phyloP scores from a whole-genome alignment of 75 land plant genomes.

The Pinus tabuliformis region DNA sequence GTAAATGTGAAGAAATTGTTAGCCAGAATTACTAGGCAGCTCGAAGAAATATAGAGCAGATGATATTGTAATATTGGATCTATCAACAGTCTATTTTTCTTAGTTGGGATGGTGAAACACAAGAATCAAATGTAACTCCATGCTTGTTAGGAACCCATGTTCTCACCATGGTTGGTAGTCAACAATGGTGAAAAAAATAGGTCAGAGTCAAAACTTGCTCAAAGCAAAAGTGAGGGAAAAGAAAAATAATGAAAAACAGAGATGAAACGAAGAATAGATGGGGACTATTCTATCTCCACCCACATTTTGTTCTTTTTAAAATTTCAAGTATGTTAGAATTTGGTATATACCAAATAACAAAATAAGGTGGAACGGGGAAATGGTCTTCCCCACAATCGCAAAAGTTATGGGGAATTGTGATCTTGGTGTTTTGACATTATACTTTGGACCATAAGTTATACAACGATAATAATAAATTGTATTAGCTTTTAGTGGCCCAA shows the following conservation, averaged over 20 bases:
- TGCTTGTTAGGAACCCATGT: too few species aligned
- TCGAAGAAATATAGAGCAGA: neutral
- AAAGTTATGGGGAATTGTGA: conserved; percentile 31
- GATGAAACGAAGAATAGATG: neutral
- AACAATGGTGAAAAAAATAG: neutral
- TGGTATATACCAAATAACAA: too few species aligned
- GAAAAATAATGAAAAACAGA: neutral
- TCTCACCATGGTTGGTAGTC: too few species aligned
- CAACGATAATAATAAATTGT: conserved; percentile 36
- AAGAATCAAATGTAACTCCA: too few species aligned
- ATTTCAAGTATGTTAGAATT: too few species aligned
- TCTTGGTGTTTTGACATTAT: conserved; percentile 36
- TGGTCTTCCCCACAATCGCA: conserved; percentile 29
- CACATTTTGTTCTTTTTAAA: too few species aligned
- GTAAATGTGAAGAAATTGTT: neutral
- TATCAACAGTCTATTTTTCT: neutral
- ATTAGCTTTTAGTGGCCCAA: conserved; percentile 24
- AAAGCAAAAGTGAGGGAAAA: neutral
- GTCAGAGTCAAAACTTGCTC: neutral
- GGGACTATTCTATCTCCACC: too few species aligned
- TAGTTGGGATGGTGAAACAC: too few species aligned
- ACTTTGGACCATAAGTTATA: conserved; percentile 28
- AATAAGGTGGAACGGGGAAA: neutral
- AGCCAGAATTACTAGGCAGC: neutral
- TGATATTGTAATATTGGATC: neutral